Percentiles rank a stretch among this genome's conserved stretches.
phyloP scores from a whole-genome alignment of 306 rosid species.

The Inga laurina region DNA sequence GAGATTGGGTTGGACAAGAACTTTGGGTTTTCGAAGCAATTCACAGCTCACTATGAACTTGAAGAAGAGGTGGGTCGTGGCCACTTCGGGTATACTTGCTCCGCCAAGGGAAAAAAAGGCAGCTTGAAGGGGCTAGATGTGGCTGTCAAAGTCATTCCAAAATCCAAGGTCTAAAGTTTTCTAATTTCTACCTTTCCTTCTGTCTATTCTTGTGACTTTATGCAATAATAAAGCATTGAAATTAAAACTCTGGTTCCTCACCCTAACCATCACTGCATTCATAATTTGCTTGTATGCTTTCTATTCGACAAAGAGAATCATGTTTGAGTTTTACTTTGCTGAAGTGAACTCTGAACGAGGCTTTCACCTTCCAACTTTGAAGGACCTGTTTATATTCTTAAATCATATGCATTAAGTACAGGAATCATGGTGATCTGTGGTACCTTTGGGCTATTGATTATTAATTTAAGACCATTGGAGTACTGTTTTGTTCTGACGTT shows the following conservation, averaged over 20 bases:
- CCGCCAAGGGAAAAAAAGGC: constrained; percentile 75
- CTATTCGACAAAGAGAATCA: constrained; percentile 14
- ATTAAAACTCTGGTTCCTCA: background rate
- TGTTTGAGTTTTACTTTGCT: constrained; percentile 7
- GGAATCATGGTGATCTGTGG: constrained; percentile 5
- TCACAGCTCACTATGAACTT: constrained; percentile 61
- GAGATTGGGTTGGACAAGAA: constrained; percentile 72
- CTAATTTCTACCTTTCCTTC: constrained; percentile 8
- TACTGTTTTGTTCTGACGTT: constrained; percentile 36
- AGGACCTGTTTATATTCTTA: constrained; percentile 26
- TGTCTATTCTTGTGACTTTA: constrained; percentile 5
- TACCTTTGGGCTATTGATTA: constrained; percentile 23
- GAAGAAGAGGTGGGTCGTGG: constrained; percentile 95
- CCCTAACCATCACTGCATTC: background rate
- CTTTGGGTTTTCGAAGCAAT: constrained; percentile 72
- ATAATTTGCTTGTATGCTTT: constrained; percentile 20
- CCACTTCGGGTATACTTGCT: constrained; percentile 91
- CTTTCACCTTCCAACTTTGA: background rate
- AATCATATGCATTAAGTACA: constrained; percentile 2
- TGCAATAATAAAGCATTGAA: background rate
- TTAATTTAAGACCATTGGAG: background rate
- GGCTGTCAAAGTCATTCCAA: constrained; percentile 92
- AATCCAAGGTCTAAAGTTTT: constrained; percentile 66
- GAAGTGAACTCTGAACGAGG: background rate
- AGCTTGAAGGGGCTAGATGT: constrained; percentile 76